Base-by-base conservation (phyloP, 1,284 basidiomycete genomes). In the Ustilago trichophora region DNA sequence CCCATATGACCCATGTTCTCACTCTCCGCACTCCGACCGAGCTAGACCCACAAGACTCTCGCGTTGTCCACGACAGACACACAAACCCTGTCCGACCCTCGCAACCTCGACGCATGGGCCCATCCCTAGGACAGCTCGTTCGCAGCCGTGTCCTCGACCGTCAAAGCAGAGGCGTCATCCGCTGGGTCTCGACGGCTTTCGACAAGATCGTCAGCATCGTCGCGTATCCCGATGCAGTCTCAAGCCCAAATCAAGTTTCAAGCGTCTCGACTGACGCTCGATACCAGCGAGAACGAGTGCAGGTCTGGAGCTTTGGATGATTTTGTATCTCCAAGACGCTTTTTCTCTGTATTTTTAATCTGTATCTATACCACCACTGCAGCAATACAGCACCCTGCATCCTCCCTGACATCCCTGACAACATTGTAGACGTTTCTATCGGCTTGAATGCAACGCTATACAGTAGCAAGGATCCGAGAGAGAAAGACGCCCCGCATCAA, bases 161-260 rank as follows among this genome's bases (percentile, higher is more conserved):
- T 11, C 50, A 55, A 13, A 24, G 45, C 9, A n/a, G 41, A 22
- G 41, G 44, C 36, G 44, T 55, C 37, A 35, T 75, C 18, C 44
- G 48, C 10, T 70, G 60, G 54, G 70, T 75, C 12, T 50, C 54
- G 18, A 56, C 59, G 2, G 56, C 70, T 7, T 75, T 73, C 27
- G 73, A 75, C 42, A 70, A 66, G 44, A 67, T 75, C n/a, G 49
- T 75, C 19, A 67, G 55, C 32, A 62, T 75, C 4, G 52, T 67
- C 2, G 33, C 46, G 1, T 52, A 44, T 22, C 26, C 49, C 7
- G 40, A 44, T 18, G 34, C 42, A n/a, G n/a, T n/a, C n/a, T n/a
- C n/a, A n/a, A n/a, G n/a, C n/a, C n/a, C n/a, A n/a, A n/a, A n/a
- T n/a, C n/a, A n/a, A n/a, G n/a, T n/a, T n/a, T n/a, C n/a, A n/a